Evolutionary conservation across 768 basidiomycete genomes (phyloP), one percentile per base, ranked within the genome.

Genomic region (Rhizopogon vinicolor): DNA sequence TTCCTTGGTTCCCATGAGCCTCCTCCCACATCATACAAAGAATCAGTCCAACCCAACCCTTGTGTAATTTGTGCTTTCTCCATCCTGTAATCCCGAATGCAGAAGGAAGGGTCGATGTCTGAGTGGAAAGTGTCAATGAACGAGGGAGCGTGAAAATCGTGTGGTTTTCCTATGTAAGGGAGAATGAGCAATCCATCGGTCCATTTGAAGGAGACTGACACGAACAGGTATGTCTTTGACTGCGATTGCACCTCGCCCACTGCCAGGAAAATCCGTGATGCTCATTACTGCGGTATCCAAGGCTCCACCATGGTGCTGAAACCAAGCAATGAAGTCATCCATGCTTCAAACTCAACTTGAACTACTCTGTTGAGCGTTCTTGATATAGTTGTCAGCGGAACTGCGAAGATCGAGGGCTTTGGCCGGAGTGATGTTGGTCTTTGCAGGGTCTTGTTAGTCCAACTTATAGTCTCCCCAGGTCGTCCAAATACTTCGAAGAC

Each of bases 11-110:
- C 1, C 85, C 84, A 59, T 78, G 78, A 3, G 85, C 80, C 52
- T 81, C 82, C 70, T 99, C 97, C 90, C 91, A 97, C 89, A 98
- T 92, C 85, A 99, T 88, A 59, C 87, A 91, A 40, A 98, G 75
- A 56, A 99, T 98, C 44, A 98, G 72, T 3, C 89, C 88, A 1
- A 80, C 75, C 97, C 97, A 99, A 7, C 93, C 86, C 54, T 80
- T 71, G 50, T 86, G 76, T 55, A 98, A 68, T 18, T 73, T 70
- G 54, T 74, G 68, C 22, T 67, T 69, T 59, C 74, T 81, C 94
- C 94, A 98, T 31, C 78, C 79, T 10, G 77, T 75, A 7, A 71
- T 50, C 16, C 87, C 85, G 44, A 98, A 76, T 3, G 75, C 73
- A 14, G 68, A 51, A 1, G 84, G 85, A 1, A 98, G 78, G 1